Conservation (phyloP, 352 stramenopile species). For the Globisporangium middletonii region DNA sequence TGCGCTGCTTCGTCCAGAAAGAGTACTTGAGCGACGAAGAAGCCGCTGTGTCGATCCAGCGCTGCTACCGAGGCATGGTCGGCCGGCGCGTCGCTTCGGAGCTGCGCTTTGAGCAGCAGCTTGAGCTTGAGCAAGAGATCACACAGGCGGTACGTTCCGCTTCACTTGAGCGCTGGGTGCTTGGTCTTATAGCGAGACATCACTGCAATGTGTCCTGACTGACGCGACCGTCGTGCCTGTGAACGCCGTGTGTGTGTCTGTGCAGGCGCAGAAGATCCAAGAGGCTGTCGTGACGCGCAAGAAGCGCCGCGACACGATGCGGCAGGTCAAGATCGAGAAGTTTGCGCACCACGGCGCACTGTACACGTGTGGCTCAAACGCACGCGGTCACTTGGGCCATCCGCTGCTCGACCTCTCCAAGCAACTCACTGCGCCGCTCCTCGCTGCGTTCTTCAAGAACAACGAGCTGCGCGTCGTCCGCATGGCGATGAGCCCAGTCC, state of each 20-base stretch:
- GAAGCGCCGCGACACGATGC: conserved; percentile 55
- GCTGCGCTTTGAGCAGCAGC: conserved; percentile 41
- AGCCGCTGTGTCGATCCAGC: conserved; percentile 43
- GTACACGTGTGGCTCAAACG: conserved; percentile 66
- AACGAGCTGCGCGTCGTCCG: conserved; percentile 53
- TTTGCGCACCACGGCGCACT: conserved; percentile 64
- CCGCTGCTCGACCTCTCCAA: conserved; percentile 32
- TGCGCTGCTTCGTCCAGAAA: conserved; percentile 64
- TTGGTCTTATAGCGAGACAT: neutral
- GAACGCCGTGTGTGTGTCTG: neutral
- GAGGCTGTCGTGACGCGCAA: conserved; percentile 59
- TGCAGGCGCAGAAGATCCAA: conserved; percentile 46
- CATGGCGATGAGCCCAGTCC: conserved; percentile 40
- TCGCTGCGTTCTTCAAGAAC: conserved; percentile 64
- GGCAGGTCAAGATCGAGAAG: conserved; percentile 62
- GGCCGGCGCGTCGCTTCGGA: conserved; percentile 40
- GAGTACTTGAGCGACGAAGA: conserved; percentile 58
- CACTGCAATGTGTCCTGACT: neutral
- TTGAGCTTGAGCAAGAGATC: conserved; percentile 52
- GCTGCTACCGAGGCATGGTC: conserved; percentile 47
- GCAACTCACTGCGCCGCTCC: conserved; percentile 30
- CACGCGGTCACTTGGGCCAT: conserved; percentile 46
- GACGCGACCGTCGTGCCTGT: neutral
- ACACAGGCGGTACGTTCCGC: conserved; percentile 23
- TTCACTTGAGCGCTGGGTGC: neutral